Conservation (phyloP, 345 rosid species). For the Populus ilicifolia region DNA sequence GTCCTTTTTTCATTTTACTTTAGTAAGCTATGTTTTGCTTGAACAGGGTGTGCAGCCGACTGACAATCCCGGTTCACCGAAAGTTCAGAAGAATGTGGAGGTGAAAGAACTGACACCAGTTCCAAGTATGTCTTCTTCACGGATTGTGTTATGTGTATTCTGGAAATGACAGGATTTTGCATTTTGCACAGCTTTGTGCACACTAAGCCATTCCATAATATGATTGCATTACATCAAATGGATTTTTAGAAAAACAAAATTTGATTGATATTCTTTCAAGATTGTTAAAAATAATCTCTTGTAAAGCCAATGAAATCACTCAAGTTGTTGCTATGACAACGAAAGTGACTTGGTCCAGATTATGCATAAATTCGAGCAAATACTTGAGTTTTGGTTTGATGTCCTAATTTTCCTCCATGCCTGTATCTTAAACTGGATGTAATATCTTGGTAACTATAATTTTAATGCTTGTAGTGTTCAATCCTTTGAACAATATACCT, state of each 20-base stretch:
- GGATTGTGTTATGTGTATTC: background rate
- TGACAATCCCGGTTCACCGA: slow-evolving; percentile 39
- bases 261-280: background rate
- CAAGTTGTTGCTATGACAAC: background rate
- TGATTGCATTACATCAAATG: background rate
- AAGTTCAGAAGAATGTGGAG: slow-evolving; percentile 41
- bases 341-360: background rate
- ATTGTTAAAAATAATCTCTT: background rate
- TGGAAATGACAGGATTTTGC: background rate
- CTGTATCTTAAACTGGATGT: background rate
- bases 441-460: background rate
- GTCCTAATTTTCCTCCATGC: background rate
- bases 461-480: slow-evolving; percentile 33
- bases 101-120: slow-evolving; percentile 35
- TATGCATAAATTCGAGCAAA: background rate
- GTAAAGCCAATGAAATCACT: background rate
- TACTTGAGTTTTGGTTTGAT: background rate
- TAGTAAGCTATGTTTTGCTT: background rate
- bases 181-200: background rate
- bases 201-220: background rate
- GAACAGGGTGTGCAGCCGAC: slow-evolving; percentile 48
- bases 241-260: background rate
- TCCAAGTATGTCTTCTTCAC: slow-evolving; percentile 39
- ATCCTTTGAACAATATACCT: slow-evolving; percentile 67
- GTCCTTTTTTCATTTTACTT: background rate